Evolutionary conservation across 768 basidiomycete genomes (phyloP).

Genomic region (Lentinus brumalis): DNA sequence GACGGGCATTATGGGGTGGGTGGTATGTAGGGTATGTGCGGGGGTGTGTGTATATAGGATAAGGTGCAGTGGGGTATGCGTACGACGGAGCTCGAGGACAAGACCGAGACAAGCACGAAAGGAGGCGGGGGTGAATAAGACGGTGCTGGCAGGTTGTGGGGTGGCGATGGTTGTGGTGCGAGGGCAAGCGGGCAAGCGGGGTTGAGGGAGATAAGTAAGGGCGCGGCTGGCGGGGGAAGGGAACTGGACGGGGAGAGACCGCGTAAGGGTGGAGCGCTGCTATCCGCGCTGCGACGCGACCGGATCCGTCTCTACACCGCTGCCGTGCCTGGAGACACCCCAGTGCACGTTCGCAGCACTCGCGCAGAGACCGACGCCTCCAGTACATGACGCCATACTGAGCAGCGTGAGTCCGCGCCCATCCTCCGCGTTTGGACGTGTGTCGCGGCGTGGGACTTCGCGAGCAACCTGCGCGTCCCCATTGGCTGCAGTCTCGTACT

Average conservation of each 20-base stretch:
- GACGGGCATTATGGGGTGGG: conserved; percentile 10
- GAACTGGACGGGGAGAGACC: background rate
- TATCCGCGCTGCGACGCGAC: too few species aligned
- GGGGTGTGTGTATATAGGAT: background rate
- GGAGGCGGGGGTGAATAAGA: background rate
- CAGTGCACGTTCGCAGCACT: background rate
- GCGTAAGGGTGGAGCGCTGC: too few species aligned
- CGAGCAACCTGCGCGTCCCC: background rate
- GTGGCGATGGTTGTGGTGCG: conserved; percentile 8
- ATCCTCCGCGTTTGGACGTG: background rate
- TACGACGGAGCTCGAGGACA: too few species aligned
- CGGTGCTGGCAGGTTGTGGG: background rate
- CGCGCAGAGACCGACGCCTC: background rate
- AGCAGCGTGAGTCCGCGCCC: background rate
- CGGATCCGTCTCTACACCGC: background rate
- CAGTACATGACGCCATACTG: background rate
- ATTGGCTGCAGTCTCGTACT: background rate
- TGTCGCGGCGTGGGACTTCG: background rate
- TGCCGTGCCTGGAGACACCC: background rate
- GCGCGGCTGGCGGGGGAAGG: background rate
- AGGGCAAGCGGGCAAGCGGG: background rate
- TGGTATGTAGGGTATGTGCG: conserved; percentile 1
- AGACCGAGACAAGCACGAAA: background rate
- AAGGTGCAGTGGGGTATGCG: background rate
- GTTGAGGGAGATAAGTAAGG: background rate